Evolutionary conservation across 305 asterid genomes (phyloP), one percentile per base, ranked within the genome.

Genomic region (Fraxinus angustifolia): DNA sequence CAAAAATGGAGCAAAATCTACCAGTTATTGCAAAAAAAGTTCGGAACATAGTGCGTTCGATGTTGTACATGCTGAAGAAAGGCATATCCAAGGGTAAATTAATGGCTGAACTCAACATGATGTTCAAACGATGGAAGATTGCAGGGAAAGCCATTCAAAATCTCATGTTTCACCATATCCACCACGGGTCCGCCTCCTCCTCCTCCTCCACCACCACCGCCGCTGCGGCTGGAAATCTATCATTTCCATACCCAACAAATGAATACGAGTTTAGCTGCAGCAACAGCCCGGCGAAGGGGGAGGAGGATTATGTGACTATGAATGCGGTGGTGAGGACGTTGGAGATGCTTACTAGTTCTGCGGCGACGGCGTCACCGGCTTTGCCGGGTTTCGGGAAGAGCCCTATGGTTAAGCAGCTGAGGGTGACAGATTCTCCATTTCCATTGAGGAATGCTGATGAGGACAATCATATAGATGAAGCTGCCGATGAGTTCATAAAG

Each of bases 321-420:
- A 70, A 70, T 2, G 82, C 84, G n/a, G 82, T 79, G 14, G 67
- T 68, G 53, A 87, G 62, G 80, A 83, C 87, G 77, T 82, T 83
- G 36, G 92, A 87, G 82, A 80, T 84, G 85, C 56, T 84, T 34
- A 53, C 76, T 72, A 86, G 92, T 48, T 14, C 58, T 48, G 58
- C 58, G 7, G 86, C 85, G 38, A 80, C 85, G 7, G 88, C 93
- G 12, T 93, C 96, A 0, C 97, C 96, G 30, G 90, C 81, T 0
- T 85, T 92, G 2, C 94, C 97, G 3, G 92, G 97, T 10, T 92
- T 90, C 76, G 93, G 97, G 36, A 89, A 84, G 81, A 92, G 91
- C 76, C 94, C 94, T 31, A 71, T 84, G 77, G 95, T 89, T 81
- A 88, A 90, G 68, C 86, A 87, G 81, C 79, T 84, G 31, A 83